Evolutionary conservation across 352 stramenopile genomes (phyloP).

Genomic region (Thalassiosira hispida): DNA sequence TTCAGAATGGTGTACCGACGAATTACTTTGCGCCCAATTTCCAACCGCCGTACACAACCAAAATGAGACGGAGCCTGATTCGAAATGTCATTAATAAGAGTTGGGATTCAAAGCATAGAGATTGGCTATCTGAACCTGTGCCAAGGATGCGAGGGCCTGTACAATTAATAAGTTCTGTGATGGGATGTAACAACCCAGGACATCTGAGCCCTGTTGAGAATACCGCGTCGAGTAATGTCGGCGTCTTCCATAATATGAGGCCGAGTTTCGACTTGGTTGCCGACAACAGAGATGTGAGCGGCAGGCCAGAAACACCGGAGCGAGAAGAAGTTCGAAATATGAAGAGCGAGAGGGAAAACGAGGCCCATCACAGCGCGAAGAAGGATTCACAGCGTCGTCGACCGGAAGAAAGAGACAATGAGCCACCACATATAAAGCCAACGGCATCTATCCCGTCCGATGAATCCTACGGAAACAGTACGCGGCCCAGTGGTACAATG

Average conservation of each 20-base stretch:
- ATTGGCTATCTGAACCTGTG: constrained; percentile 76
- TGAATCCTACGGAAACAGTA: constrained; percentile 24
- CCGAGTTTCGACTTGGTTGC: constrained; percentile 27
- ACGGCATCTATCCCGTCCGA: constrained; percentile 26
- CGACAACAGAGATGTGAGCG: constrained; percentile 7
- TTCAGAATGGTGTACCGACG: constrained; percentile 79
- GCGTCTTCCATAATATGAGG: constrained; percentile 25
- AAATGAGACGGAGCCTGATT: constrained; percentile 81
- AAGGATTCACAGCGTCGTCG: not conserved
- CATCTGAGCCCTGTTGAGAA: constrained; percentile 41
- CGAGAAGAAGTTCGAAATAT: not conserved
- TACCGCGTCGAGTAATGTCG: constrained; percentile 1
- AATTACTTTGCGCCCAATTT: constrained; percentile 87
- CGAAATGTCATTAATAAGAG: constrained; percentile 81
- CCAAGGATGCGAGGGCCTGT: constrained; percentile 46
- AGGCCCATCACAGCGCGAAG: constrained; percentile 7
- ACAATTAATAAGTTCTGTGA: constrained; percentile 49
- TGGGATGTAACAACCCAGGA: constrained; percentile 67
- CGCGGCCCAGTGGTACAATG: constrained; percentile 15
- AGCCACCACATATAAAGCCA: not conserved
- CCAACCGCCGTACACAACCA: constrained; percentile 82
- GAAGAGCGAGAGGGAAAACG: constrained; percentile 16
- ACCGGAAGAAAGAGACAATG: constrained; percentile 4
- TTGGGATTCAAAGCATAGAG: constrained; percentile 80
- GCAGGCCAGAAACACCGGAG: constrained; percentile 8